These are phyloP conservation scores for Phyllosticta citriasiana DNA, from an alignment of 2,329 filamentous ascomycete genomes.

Conservation along the genomic window DNA sequence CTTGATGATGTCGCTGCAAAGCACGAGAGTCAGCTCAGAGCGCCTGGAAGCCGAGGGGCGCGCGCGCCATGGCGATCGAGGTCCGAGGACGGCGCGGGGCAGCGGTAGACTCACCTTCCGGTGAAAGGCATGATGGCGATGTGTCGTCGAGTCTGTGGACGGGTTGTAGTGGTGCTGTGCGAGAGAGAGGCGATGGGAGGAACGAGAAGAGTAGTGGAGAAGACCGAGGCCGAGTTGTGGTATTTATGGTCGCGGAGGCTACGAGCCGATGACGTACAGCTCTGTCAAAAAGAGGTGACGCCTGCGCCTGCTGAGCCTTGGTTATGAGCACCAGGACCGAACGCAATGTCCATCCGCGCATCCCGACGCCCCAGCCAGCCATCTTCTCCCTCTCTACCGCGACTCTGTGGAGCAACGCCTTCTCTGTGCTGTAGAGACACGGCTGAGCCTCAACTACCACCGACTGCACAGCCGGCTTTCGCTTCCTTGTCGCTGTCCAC, in stretches of 20 bases:
- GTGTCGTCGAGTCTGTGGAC: neutral
- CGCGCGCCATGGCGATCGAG: neutral
- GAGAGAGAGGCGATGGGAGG: neutral
- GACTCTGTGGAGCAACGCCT: neutral
- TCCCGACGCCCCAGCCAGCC: too few relatives aligned
- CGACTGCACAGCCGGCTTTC: neutral
- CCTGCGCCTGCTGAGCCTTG: neutral
- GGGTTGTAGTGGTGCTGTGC: neutral
- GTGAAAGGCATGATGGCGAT: constrained; percentile 49
- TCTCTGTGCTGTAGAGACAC: too few relatives aligned
- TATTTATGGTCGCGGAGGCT: neutral
- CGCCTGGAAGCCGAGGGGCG: constrained; percentile 9
- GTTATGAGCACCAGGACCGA: neutral
- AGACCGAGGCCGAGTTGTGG: neutral
- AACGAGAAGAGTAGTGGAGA: neutral
- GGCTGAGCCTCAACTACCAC: neutral
- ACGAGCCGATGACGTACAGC: neutral
- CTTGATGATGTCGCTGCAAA: constrained; percentile 60
- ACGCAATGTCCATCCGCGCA: neutral
- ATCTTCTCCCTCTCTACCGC: neutral
- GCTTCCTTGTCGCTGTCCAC: neutral
- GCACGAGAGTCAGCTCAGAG: neutral
- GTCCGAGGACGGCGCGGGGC: neutral
- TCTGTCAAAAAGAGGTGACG: neutral
- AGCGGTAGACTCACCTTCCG: constrained; percentile 37